These are phyloP conservation scores for Fusarium nisikadoi DNA, from an alignment of 2,329 filamentous ascomycete species.

Conservation along the genomic window DNA sequence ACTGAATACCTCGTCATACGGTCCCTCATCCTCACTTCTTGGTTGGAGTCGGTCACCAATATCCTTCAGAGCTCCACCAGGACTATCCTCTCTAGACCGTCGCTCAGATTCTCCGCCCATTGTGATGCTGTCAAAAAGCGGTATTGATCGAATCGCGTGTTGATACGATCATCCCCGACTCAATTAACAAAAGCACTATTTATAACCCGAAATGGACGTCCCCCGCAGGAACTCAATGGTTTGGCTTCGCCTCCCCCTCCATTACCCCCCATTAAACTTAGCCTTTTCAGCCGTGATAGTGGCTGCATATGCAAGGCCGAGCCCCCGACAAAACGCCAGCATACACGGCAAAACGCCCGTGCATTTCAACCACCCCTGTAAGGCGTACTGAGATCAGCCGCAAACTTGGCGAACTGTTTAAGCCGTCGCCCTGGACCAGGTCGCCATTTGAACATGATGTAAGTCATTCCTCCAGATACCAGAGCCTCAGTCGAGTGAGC, in stretches of 20 bases:
- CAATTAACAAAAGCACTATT: background rate
- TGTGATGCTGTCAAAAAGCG: accelerated
- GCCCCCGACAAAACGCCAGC: background rate
- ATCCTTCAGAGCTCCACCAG: background rate
- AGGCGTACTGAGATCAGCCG: background rate
- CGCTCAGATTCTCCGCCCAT: background rate
- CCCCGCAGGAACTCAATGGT: background rate
- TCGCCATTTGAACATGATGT: background rate
- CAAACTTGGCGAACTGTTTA: background rate
- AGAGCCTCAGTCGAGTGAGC: accelerated
- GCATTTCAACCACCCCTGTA: background rate
- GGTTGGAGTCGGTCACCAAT: background rate
- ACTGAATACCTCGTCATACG: background rate
- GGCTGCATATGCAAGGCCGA: background rate
- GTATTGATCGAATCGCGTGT: background rate
- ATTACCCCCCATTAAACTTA: background rate
- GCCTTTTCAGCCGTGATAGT: background rate
- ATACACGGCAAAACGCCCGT: background rate
- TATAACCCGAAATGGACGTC: background rate
- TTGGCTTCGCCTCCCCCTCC: background rate
- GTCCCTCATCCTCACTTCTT: background rate
- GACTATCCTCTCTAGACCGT: background rate
- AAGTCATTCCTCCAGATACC: accelerated
- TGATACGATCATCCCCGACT: accelerated
- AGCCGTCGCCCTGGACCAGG: accelerated